Evolutionary conservation across 805 yeast species (phyloP), one percentile per base, ranked within the genome.

Genomic region (Saturnispora kantuleensis): DNA sequence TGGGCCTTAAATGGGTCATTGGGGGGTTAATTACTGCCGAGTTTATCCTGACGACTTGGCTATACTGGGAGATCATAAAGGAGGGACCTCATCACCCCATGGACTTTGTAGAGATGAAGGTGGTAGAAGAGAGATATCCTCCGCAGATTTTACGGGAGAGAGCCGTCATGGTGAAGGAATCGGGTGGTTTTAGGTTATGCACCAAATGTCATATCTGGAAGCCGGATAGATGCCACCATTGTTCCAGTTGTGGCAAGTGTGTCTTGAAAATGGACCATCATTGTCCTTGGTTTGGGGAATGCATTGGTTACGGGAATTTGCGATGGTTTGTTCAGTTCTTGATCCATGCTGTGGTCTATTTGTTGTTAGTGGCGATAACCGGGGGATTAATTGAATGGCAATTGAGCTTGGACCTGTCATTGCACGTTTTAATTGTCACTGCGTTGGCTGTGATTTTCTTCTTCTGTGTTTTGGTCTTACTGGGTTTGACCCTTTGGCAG

Each of bases 231-330:
- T 64, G 75, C 43, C 81, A 76, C 53, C 81, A 76, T 56, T 76
- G 81, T 54, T 69, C 77, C 1, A 51, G 70, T 12, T 72, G 78
- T 45, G 62, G 64, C 2, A 58, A 51, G 44, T 76, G 81, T 56
- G 58, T 73, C 2, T 55, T 76, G 35, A 54, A 66, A 37, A 76
- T 76, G 81, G 81, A 76, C 58, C 81, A 76, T 51, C 79, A 76
- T 56, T 76, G 81, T 51, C 97, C 97, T 0, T 90, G 97, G 97
- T 87, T 88, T 61, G 81, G 95, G 2, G 69, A 77, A 5, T 89
- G 97, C 60, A 75, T 90, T 47, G 97, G 97, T 0, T 82, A 76
- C 62, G 65, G 66, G 28, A 90, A 90, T 62, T 88, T 84, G 51
- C 84, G 87, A 63, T 76, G 68, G 58, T 90, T 89, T 56, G 59